Evolutionary conservation across 2,329 filamentous ascomycete genomes (phyloP).

Genomic region (Sarocladiaceae sp.): DNA sequence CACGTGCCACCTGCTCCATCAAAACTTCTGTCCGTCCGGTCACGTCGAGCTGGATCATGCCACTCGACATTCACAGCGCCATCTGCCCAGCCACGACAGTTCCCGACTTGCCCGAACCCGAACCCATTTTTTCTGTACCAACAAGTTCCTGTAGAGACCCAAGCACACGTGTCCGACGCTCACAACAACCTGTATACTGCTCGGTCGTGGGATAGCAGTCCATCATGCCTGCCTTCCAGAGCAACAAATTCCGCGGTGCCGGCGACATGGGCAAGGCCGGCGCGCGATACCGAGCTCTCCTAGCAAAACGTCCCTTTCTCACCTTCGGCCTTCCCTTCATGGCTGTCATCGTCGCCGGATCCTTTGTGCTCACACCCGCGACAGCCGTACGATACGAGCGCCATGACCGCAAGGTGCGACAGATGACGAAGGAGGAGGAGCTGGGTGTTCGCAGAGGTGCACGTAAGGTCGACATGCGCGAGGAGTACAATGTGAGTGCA

Average conservation of each 20-base stretch:
- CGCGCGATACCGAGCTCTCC: constrained; percentile 65
- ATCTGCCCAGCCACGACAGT: too few species aligned
- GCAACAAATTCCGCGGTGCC: constrained; percentile 64
- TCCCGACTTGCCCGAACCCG: too few species aligned
- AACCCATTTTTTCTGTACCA: too few species aligned
- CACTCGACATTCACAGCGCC: too few species aligned
- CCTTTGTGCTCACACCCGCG: constrained; percentile 89
- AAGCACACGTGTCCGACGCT: neutral
- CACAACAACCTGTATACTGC: neutral
- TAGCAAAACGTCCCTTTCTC: constrained; percentile 78
- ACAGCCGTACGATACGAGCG: constrained; percentile 91
- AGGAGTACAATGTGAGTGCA: constrained; percentile 74
- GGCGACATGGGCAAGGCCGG: constrained; percentile 64
- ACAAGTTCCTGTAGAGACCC: too few species aligned
- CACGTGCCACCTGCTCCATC: too few species aligned
- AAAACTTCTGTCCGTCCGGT: too few species aligned
- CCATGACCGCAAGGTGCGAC: constrained; percentile 82
- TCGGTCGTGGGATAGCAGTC: neutral
- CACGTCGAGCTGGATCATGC: too few species aligned
- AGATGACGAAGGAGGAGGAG: constrained; percentile 79
- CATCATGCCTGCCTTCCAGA: constrained; percentile 49
- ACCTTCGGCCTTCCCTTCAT: constrained; percentile 94
- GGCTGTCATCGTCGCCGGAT: constrained; percentile 79
- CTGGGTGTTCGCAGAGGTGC: constrained; percentile 68
- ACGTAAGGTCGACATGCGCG: constrained; percentile 71